These are phyloP conservation scores for Ogataea zsoltii DNA, from an alignment of 805 yeast genomes.

Conservation along the genomic window DNA sequence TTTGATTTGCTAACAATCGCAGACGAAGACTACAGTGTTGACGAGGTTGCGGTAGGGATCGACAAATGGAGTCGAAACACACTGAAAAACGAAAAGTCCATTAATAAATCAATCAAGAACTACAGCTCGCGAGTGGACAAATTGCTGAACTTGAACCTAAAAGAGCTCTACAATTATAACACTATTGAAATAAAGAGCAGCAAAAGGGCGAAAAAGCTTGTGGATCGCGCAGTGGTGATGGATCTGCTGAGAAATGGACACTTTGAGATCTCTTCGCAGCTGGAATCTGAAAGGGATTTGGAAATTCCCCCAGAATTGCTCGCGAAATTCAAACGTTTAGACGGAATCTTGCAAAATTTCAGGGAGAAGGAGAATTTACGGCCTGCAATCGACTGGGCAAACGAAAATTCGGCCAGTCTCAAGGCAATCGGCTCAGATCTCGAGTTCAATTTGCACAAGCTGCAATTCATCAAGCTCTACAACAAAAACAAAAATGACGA, in stretches of 20 bases:
- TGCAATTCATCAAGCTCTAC: conserved; percentile 40
- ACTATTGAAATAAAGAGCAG: conserved; percentile 18
- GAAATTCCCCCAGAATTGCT: conserved; percentile 31
- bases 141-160: conserved; percentile 25
- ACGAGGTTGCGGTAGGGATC: conserved; percentile 14
- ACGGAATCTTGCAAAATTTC: conserved; percentile 39
- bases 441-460: conserved; percentile 45
- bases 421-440: conserved; percentile 40
- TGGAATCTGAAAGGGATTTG: conserved; percentile 33
- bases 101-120: conserved; percentile 29
- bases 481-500: conserved; percentile 19
- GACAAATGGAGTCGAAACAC: conserved; percentile 29
- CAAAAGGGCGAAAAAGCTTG: conserved; percentile 12
- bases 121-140: conserved; percentile 31
- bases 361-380: conserved; percentile 37
- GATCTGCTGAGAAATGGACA: conserved; percentile 35
- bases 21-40: conserved; percentile 12
- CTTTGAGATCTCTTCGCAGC: conserved; percentile 27
- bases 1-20: conserved; percentile 1
- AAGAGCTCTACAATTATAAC: conserved; percentile 27
- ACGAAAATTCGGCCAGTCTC: conserved; percentile 27
- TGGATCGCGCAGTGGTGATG: conserved; percentile 33
- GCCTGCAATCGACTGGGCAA: conserved; percentile 54
- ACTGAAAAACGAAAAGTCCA: conserved; percentile 32
- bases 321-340: conserved; percentile 42